Evolutionary conservation across 1,284 basidiomycete species (phyloP).

Genomic region (Ustilago esculenta): DNA sequence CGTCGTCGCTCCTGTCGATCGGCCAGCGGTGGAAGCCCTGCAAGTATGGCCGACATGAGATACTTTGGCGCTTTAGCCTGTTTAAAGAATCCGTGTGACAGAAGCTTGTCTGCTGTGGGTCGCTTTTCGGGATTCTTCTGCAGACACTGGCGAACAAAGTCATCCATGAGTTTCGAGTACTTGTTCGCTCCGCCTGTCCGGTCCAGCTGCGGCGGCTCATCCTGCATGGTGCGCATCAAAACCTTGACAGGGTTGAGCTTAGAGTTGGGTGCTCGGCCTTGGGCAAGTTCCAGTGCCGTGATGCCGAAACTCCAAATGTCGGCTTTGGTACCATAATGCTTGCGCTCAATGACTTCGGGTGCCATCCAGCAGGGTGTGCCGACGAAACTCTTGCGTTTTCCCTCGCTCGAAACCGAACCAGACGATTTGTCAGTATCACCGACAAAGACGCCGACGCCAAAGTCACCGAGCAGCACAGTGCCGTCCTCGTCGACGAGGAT

Average conservation of each 20-base stretch:
- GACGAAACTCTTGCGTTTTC: constrained; percentile 81
- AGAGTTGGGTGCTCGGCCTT: constrained; percentile 82
- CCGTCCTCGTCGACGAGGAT: constrained; percentile 74
- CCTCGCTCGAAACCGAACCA: constrained; percentile 63
- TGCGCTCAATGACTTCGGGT: constrained; percentile 84
- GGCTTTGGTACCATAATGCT: constrained; percentile 80
- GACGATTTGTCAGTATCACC: constrained; percentile 69
- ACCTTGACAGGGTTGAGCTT: constrained; percentile 79
- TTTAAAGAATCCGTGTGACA: constrained; percentile 82
- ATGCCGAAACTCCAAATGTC: constrained; percentile 94
- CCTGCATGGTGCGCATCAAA: constrained; percentile 73
- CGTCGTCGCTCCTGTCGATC: constrained; percentile 55
- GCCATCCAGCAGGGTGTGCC: constrained; percentile 96
- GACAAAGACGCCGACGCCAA: constrained; percentile 84
- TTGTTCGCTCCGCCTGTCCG: constrained; percentile 77
- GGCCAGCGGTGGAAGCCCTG: constrained; percentile 53
- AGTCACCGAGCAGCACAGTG: constrained; percentile 85
- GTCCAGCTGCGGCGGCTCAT: constrained; percentile 74
- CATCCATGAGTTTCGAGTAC: constrained; percentile 83
- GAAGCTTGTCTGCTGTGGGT: constrained; percentile 80
- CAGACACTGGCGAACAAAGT: constrained; percentile 81
- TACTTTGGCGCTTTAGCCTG: constrained; percentile 78
- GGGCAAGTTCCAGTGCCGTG: constrained; percentile 81
- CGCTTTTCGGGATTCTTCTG: constrained; percentile 81
- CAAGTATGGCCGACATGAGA: constrained; percentile 78